A percentile compares a stretch with the other conserved stretches of the same genome.
phyloP scores from a whole-genome alignment of 2,329 filamentous ascomycete genomes.

The Calonectria fujianensis region DNA sequence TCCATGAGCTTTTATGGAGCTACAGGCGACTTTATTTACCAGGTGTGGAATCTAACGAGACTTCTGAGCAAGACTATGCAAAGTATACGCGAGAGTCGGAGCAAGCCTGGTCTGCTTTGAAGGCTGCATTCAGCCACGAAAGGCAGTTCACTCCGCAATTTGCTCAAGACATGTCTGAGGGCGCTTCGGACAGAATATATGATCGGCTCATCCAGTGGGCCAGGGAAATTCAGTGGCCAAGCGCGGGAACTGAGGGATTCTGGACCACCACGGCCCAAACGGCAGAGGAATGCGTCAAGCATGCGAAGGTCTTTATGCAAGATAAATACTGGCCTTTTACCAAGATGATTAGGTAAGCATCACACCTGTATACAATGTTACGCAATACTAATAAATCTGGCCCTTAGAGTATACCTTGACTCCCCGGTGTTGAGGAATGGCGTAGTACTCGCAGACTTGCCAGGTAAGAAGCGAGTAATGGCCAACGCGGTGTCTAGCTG shows the following conservation, averaged over 20 bases:
- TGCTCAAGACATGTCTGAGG: conserved; percentile 54
- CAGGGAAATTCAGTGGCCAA: conserved; percentile 57
- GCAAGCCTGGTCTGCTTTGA: conserved; percentile 65
- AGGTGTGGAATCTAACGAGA: conserved; percentile 45
- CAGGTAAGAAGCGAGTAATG: conserved; percentile 51
- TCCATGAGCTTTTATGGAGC: conserved; percentile 58
- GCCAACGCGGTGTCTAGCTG: neutral
- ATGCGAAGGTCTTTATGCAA: conserved; percentile 58
- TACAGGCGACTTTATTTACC: conserved; percentile 57
- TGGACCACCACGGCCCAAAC: conserved; percentile 57
- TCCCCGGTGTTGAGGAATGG: conserved; percentile 58
- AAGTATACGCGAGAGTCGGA: conserved; percentile 55
- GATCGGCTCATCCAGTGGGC: conserved; percentile 55
- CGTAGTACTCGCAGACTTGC: conserved; percentile 60
- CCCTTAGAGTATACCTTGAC: conserved; percentile 55
- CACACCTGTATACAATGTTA: neutral
- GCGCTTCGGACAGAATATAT: conserved; percentile 50
- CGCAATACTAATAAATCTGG: neutral
- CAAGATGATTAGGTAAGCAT: conserved; percentile 58
- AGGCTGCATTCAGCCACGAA: conserved; percentile 59
- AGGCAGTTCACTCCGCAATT: conserved; percentile 49
- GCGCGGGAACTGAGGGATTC: conserved; percentile 46
- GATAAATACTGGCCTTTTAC: conserved; percentile 61
- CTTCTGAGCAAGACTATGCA: conserved; percentile 52
- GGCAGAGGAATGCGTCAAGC: conserved; percentile 56